Conservation (phyloP, 768 basidiomycete genomes). For the Russula virescens region DNA sequence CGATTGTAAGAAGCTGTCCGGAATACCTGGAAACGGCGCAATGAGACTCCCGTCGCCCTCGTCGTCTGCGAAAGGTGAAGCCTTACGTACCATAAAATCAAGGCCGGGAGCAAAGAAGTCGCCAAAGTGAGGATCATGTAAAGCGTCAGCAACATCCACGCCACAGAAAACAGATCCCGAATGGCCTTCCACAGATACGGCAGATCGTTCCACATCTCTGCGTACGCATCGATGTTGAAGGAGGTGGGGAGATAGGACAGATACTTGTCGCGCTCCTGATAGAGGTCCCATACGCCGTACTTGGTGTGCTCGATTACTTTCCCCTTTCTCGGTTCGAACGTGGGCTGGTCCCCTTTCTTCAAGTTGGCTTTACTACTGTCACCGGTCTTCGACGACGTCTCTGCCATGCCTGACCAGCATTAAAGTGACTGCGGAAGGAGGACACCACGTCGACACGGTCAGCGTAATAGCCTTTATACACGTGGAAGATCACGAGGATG, state of each 20-base stretch:
- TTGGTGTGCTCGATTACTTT: slow-evolving; percentile 48
- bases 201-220: slow-evolving; percentile 43
- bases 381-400: too few relatives aligned
- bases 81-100: slow-evolving; percentile 9
- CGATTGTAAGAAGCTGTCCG: slow-evolving; percentile 10
- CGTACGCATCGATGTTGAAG: slow-evolving; percentile 42
- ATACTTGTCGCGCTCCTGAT: slow-evolving; percentile 48
- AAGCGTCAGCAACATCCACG: slow-evolving; percentile 7
- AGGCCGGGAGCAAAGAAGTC: slow-evolving; percentile 3
- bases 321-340: too few relatives aligned
- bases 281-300: slow-evolving; percentile 73
- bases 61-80: background rate
- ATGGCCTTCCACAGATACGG: slow-evolving; percentile 66
- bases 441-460: too few relatives aligned
- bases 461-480: too few relatives aligned
- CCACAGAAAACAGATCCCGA: slow-evolving; percentile 1
- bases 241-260: slow-evolving; percentile 34
- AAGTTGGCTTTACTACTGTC: too few relatives aligned
- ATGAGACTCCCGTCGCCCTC: background rate
- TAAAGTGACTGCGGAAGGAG: too few relatives aligned
- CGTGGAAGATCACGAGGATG: too few relatives aligned
- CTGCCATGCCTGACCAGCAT: too few relatives aligned
- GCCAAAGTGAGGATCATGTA: background rate
- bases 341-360: too few relatives aligned
- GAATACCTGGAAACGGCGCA: slow-evolving; percentile 2